Evolutionary conservation across 2,329 filamentous ascomycete genomes (phyloP).

Genomic region (Fusarium sp.): DNA sequence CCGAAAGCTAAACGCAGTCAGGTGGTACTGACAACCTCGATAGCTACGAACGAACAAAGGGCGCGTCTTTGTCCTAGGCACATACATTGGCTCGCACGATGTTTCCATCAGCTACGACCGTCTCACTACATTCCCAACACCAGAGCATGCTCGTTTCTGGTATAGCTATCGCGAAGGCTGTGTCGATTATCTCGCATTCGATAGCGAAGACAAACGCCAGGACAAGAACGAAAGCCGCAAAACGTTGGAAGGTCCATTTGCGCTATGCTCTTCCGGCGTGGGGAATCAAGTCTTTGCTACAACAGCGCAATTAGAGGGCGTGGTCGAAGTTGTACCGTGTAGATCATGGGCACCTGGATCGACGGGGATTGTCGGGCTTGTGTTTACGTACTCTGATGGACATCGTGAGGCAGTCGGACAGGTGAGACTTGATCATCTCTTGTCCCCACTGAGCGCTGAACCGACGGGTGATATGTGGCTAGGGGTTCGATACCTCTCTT

Average conservation of each 20-base stretch:
- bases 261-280: background rate
- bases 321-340: constrained; percentile 1
- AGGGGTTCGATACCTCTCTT: background rate
- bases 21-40: background rate
- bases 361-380: constrained; percentile 17
- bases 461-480: constrained; percentile 21
- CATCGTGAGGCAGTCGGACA: constrained; percentile 23
- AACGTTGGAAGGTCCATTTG: background rate
- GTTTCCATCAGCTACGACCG: background rate
- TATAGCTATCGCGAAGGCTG: constrained; percentile 3
- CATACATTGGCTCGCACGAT: background rate
- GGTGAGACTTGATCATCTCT: constrained; percentile 15
- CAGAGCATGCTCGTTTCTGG: constrained; percentile 11
- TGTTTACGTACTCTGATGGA: constrained; percentile 16
- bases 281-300: background rate
- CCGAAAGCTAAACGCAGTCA: fast-evolving
- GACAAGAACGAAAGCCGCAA: background rate
- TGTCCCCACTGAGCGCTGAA: background rate
- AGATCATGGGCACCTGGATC: constrained; percentile 14
- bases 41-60: constrained; percentile 23
- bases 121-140: constrained; percentile 1
- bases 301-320: constrained; percentile 3
- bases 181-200: constrained; percentile 19
- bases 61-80: constrained; percentile 15
- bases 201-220: constrained; percentile 1